Base-by-base conservation (phyloP, 257 asterid species). In the Salvia hispanica region DNA sequence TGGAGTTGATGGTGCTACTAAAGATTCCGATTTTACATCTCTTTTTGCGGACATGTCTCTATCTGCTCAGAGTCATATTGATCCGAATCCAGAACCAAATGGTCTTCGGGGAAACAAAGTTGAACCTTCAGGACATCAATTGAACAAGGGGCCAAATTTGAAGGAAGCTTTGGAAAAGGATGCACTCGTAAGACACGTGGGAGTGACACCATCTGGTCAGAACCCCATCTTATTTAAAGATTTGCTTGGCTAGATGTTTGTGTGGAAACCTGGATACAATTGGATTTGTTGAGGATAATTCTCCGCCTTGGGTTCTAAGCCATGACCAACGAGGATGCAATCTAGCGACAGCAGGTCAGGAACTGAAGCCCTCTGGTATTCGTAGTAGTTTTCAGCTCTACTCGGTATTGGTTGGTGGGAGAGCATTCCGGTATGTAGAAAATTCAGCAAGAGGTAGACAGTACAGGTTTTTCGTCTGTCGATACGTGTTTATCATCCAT, bases 161-260 rank as follows among this genome's bases (percentile, higher is more conserved):
- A 91, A 84, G 82, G 96, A 85, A 43, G 87, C 90, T 33, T 69
- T 94, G 80, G 92, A 83, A 62, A 94, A 87, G 81, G 99, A 94
- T 81, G 88, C 96, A 31, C 88, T 80, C 10, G 99, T 87, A 25
- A 87, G 99, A 78, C 99, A 94, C 72, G 51, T 94, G 86, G 99
- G 99, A 0, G 94, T 88, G 77, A 83, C 86, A 13, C 97, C 96
- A 51, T 74, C 95, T 16, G 84, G 89, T 74, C 93, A 88, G 85
- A 88, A 88, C 77, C 97, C 99, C 66, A 91, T 79, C 80, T 81
- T 94, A 75, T 94, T 94, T 64, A 84, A 76, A 70, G 94, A 94
- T 78, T 76, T 94, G 79, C 92, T 91, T 56, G 88, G 96, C 78
- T 91, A 74, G 80, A 45, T 37, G 51, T 37, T 33, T 42, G 62